A percentile compares a stretch with the other conserved stretches of the same genome.
Conservation (phyloP, 1,139 yeast species). For the Suhomyces wounanorum region DNA sequence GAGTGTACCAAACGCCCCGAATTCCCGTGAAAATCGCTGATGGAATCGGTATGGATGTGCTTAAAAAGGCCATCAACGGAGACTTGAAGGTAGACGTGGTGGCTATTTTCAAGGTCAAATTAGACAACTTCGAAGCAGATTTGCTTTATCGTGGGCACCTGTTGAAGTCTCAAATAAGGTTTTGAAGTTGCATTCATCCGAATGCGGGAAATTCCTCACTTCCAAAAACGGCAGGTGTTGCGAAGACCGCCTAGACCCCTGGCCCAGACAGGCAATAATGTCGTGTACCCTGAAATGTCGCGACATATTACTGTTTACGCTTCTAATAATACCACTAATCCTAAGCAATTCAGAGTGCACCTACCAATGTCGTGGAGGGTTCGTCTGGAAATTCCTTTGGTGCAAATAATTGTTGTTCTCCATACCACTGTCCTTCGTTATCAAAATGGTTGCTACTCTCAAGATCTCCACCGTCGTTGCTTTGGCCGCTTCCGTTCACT, state of each 20-base stretch:
- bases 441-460: constrained; percentile 20
- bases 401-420: neutral
- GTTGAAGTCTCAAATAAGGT: constrained; percentile 40
- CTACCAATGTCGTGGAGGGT: constrained; percentile 5
- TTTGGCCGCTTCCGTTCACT: constrained; percentile 50
- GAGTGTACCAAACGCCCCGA: constrained; percentile 48
- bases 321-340: constrained; percentile 5
- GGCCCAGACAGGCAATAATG: constrained; percentile 9
- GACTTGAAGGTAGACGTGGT: constrained; percentile 47
- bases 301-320: constrained; percentile 7
- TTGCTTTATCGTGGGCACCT: constrained; percentile 48
- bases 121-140: constrained; percentile 41
- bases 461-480: constrained; percentile 51
- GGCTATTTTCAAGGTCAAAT: constrained; percentile 40
- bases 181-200: constrained; percentile 21
- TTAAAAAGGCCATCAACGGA: constrained; percentile 53
- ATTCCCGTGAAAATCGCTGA: constrained; percentile 49
- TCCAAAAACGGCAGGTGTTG: constrained; percentile 1
- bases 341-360: neutral
- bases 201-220: constrained; percentile 5
- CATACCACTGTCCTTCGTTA: constrained; percentile 10
- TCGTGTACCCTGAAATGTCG: constrained; percentile 3
- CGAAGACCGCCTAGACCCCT: constrained; percentile 7
- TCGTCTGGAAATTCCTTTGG: constrained; percentile 6
- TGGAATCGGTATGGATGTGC: constrained; percentile 51